A percentile compares a stretch with the other conserved stretches of the same genome.
These are phyloP conservation scores for Knoxia roxburghii DNA, from an alignment of 257 asterid genomes.

Conservation along the genomic window DNA sequence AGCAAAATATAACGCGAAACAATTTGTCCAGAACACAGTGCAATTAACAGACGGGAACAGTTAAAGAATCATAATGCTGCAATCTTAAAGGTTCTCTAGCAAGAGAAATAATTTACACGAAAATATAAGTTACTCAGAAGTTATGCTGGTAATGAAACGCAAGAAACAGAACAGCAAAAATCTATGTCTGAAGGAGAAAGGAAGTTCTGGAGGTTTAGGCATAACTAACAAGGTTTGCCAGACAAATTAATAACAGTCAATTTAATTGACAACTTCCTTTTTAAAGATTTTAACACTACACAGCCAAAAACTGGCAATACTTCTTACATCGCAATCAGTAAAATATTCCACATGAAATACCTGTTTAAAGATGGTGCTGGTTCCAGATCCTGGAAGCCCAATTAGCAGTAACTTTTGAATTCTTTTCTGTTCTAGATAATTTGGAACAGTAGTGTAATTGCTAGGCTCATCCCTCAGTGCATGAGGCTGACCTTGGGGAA, in stretches of 20 bases:
- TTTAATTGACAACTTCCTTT: background rate
- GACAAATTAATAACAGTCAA: background rate
- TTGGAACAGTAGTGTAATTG: constrained; percentile 58
- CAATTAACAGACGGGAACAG: no score
- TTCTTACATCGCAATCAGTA: background rate
- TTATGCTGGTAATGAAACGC: background rate
- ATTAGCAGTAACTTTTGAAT: constrained; percentile 77
- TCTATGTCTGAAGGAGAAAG: background rate
- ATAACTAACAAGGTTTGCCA: background rate
- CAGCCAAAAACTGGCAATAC: background rate
- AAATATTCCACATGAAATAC: constrained; percentile 23
- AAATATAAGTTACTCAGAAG: background rate
- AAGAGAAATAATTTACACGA: background rate
- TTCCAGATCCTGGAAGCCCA: constrained; percentile 88
- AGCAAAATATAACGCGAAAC: background rate
- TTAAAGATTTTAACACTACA: background rate
- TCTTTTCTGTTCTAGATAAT: constrained; percentile 72
- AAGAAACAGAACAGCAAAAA: background rate
- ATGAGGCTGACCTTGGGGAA: constrained; percentile 81
- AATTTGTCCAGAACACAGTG: background rate
- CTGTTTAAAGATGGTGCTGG: constrained; percentile 97
- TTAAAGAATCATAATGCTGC: background rate
- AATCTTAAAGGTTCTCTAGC: background rate
- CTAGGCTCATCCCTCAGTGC: constrained; percentile 73
- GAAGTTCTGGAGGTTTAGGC: background rate